Base-by-base conservation (phyloP, 192 early-diverging fungal species). In the Dissophora ornata region DNA sequence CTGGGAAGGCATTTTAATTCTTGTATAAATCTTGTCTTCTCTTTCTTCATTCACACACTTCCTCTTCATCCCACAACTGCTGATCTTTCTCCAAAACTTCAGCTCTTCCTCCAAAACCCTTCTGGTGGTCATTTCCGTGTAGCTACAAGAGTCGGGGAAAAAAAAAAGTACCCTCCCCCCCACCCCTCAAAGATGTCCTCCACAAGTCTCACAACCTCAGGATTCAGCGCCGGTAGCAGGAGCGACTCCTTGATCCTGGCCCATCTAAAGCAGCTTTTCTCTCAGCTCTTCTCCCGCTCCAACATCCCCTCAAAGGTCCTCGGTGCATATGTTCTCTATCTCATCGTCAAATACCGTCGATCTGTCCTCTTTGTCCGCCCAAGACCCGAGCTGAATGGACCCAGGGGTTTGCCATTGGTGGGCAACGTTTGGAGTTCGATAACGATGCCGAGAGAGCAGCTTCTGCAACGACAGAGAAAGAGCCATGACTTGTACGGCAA, bases 311-410 rank as follows among this genome's bases (percentile, higher is more conserved):
- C 56, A n/a, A 57, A 57, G 40, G 3, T 60, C 18, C n/a, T 48
- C 3, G n/a, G 44, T 10, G 53, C 47, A 12, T 54, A 66, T 15
- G 10, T 67, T 11, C 22, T 73, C 13, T 71, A 56, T n/a, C 24
- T 62, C 18, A 1, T 71, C 18, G 36, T 53, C 56, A 71, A 68
- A 28, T 80, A 80, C 53, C 63, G 69, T 21, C 46, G 48, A n/a
- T 42, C 69, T 16, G 57, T 28, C 16, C 22, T 44, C 16, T 64
- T 64, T 22, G 64, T 67, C 19, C 64, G 46, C 12, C 48, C 59
- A 22, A 64, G 79, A 11, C 51, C 50, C 18, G 79, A 80, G 25
- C 63, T 80, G 25, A 46, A 33, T 0, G 79, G 79, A 2, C 79
- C 79, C 6, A 50, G 33, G 1, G 79, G 69, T 1, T 16, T 57